Evolutionary conservation across 164 flowering plant species (phyloP).

Genomic region (Vitis cinerea): DNA sequence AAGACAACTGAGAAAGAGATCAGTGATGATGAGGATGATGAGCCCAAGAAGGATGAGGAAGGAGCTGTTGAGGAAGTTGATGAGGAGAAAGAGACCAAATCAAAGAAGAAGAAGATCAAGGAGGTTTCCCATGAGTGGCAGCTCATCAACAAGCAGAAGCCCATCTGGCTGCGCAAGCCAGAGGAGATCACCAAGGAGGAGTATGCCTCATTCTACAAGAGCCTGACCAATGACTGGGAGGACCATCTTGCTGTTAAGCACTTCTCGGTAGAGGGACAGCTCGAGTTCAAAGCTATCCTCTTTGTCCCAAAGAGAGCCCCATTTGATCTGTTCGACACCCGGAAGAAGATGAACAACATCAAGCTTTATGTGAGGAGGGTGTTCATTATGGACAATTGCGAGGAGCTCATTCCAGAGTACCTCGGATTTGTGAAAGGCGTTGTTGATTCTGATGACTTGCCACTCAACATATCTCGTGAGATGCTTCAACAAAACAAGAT

Average conservation of each 20-base stretch:
- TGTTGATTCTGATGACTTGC: conserved; percentile 72
- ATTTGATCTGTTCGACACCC: conserved; percentile 63
- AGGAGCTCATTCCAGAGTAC: conserved; percentile 73
- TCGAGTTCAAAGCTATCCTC: conserved; percentile 69
- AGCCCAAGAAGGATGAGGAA: conserved; percentile 60
- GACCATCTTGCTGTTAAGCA: conserved; percentile 72
- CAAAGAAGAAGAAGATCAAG: conserved; percentile 75
- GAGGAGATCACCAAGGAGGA: conserved; percentile 76
- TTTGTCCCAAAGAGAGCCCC: conserved; percentile 74
- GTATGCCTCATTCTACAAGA: conserved; percentile 73
- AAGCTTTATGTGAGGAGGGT: conserved; percentile 75
- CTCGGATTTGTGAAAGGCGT: conserved; percentile 72
- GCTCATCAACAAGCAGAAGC: conserved; percentile 73
- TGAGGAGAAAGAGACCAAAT: conserved; percentile 51
- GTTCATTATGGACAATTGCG: conserved; percentile 79
- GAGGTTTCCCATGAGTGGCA: conserved; percentile 77
- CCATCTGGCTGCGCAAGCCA: conserved; percentile 74
- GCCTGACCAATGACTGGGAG: conserved; percentile 78
- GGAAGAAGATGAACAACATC: conserved; percentile 80
- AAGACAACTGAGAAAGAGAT: conserved; percentile 66
- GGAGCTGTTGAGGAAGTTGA: conserved; percentile 64
- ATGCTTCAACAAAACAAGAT: conserved; percentile 81
- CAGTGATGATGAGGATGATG: conserved; percentile 69
- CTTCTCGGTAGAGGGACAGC: conserved; percentile 78
- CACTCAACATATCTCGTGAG: conserved; percentile 80